Conservation (phyloP, 2,329 filamentous ascomycete species). For the Fusarium piperis region DNA sequence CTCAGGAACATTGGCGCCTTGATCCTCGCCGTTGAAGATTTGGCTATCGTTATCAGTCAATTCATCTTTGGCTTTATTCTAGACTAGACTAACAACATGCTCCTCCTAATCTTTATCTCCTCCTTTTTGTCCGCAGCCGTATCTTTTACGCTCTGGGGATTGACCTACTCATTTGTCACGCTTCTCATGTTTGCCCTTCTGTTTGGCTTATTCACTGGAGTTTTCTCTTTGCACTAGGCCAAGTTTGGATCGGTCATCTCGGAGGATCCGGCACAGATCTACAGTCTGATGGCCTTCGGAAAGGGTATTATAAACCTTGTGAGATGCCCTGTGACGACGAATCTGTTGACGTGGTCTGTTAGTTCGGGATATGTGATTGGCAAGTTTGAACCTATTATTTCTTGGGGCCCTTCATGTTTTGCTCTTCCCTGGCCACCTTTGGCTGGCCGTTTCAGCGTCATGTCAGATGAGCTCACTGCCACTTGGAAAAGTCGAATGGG, state of each 20-base stretch:
- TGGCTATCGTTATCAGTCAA: conserved; percentile 57
- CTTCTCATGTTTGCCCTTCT: conserved; percentile 61
- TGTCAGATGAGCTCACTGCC: background rate
- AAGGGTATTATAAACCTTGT: conserved; percentile 44
- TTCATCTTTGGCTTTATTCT: conserved; percentile 57
- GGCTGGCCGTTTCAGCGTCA: background rate
- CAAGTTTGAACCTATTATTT: conserved; percentile 28
- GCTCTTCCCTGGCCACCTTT: conserved; percentile 15
- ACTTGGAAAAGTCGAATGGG: background rate
- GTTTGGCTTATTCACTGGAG: conserved; percentile 67
- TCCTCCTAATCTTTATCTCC: conserved; percentile 53
- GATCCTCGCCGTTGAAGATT: conserved; percentile 59
- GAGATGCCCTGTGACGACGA: conserved; percentile 39
- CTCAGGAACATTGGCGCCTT: conserved; percentile 55
- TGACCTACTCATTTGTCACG: conserved; percentile 55
- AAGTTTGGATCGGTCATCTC: conserved; percentile 42
- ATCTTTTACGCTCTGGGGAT: conserved; percentile 64
- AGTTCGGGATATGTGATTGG: conserved; percentile 23
- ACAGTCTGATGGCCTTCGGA: conserved; percentile 43
- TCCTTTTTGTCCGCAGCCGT: conserved; percentile 59
- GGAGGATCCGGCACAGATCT: conserved; percentile 40
- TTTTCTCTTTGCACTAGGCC: conserved; percentile 39
- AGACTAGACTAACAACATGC: conserved; percentile 57
- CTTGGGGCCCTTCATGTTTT: conserved; percentile 26
- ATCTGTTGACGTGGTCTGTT: conserved; percentile 24